Conservation (phyloP, 495 filamentous ascomycete genomes). For the Rostrohypoxylon terebratum region DNA sequence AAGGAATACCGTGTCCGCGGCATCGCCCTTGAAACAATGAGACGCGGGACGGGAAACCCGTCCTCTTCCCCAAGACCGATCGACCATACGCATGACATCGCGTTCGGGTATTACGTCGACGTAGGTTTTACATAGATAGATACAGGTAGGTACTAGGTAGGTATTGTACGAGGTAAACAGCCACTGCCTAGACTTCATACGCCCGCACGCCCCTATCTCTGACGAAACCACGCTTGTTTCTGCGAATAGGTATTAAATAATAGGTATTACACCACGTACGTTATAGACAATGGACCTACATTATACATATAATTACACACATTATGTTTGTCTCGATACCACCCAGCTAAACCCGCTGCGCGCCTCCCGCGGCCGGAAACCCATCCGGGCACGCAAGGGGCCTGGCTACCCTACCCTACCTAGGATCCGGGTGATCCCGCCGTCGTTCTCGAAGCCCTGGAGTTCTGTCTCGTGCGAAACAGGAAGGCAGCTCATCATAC, state of each 20-base stretch:
- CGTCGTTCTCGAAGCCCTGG: conserved; percentile 27
- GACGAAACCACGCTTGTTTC: not conserved
- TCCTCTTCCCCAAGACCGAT: not conserved
- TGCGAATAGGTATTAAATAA: no score
- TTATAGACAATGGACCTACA: not conserved
- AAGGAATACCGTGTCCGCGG: conserved; percentile 24
- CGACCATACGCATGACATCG: not conserved
- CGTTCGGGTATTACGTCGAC: not conserved
- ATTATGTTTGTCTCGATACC: conserved; percentile 32
- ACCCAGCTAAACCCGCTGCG: conserved; percentile 9
- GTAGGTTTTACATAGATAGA: not conserved
- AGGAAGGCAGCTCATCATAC: conserved; percentile 24
- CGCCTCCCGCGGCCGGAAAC: conserved; percentile 38
- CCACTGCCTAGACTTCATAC: not conserved
- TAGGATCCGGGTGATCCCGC: not conserved
- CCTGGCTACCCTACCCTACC: not conserved
- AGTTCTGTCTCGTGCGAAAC: conserved; percentile 35
- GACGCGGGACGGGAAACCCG: conserved; percentile 9
- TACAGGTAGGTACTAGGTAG: not conserved
- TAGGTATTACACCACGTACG: not conserved
- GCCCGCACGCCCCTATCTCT: not conserved
- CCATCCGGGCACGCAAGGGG: conserved; percentile 38
- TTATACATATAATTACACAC: not conserved
- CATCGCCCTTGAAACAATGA: conserved; percentile 44
- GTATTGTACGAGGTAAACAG: not conserved